phyloP scores from a whole-genome alignment of 2,329 filamentous ascomycete species.

The Fusarium mexicanum region DNA sequence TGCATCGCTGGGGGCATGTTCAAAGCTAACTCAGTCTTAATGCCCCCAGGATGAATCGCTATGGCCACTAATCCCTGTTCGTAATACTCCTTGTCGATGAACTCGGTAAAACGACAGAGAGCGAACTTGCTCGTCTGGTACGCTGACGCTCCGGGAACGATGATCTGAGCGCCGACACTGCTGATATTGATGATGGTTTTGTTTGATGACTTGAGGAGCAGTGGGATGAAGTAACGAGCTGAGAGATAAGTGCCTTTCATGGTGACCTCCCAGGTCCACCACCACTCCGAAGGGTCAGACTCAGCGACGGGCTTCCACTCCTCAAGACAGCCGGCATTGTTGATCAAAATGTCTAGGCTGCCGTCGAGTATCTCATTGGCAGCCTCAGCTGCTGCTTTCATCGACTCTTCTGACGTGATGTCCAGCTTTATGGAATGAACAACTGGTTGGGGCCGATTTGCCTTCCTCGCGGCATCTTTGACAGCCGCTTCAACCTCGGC shows the following conservation, averaged over 20 bases:
- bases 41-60: neutral
- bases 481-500: slow-evolving; percentile 46
- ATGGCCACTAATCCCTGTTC: neutral
- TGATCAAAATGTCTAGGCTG: slow-evolving; percentile 54
- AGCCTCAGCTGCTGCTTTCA: slow-evolving; percentile 41
- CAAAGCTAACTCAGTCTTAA: neutral
- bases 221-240: slow-evolving; percentile 59
- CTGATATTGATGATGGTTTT: slow-evolving; percentile 60
- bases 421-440: slow-evolving; percentile 55
- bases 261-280: slow-evolving; percentile 60
- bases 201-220: slow-evolving; percentile 48
- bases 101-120: neutral
- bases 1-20: neutral
- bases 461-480: slow-evolving; percentile 46
- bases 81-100: neutral
- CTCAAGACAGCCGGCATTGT: slow-evolving; percentile 56
- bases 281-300: slow-evolving; percentile 54
- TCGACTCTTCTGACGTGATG: slow-evolving; percentile 47
- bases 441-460: slow-evolving; percentile 40
- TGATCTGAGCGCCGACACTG: slow-evolving; percentile 42
- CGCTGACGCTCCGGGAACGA: neutral
- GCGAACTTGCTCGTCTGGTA: slow-evolving; percentile 8
- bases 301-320: slow-evolving; percentile 48
- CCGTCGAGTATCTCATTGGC: slow-evolving; percentile 44
- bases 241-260: slow-evolving; percentile 59